A percentile compares a stretch with the other conserved stretches of the same genome.
phyloP scores from a whole-genome alignment of 2,329 filamentous ascomycete genomes.

The Ophiocordyceps unilateralis region DNA sequence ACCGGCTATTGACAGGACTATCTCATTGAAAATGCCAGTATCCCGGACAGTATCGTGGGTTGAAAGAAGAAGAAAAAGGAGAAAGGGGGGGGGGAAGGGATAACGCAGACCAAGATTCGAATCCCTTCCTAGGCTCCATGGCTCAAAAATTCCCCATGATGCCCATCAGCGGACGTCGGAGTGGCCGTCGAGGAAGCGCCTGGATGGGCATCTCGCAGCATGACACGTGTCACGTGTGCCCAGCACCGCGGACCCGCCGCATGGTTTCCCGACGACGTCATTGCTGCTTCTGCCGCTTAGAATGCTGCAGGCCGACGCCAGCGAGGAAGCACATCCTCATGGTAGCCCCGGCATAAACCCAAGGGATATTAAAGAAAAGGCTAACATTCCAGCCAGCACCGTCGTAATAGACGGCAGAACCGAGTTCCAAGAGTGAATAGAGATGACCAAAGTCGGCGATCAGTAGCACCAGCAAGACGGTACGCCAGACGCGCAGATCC shows the following conservation, averaged over 20 bases:
- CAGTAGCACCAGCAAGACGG: constrained; percentile 48
- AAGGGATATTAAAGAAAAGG: constrained; percentile 50
- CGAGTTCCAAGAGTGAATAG: constrained; percentile 44
- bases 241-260: no score
- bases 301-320: constrained; percentile 31
- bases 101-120: no score
- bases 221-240: background rate
- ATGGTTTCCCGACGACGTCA: no score
- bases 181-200: background rate
- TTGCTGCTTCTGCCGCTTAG: constrained; percentile 6
- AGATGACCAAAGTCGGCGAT: constrained; percentile 65
- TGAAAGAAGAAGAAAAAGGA: no score
- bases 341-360: constrained; percentile 48
- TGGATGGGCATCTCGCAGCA: background rate
- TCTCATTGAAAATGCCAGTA: no score
- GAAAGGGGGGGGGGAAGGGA: no score
- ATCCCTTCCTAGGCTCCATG: no score
- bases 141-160: no score
- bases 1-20: no score
- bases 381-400: constrained; percentile 47
- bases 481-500: constrained; percentile 53
- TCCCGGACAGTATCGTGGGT: no score
- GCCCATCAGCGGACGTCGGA: no score
- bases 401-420: constrained; percentile 45
- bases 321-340: constrained; percentile 42